Percentiles rank a stretch among this genome's conserved stretches.
These are phyloP conservation scores for Miscanthus lutarioriparius DNA, from an alignment of 176 grass and related monocot genomes.

Conservation along the genomic window DNA sequence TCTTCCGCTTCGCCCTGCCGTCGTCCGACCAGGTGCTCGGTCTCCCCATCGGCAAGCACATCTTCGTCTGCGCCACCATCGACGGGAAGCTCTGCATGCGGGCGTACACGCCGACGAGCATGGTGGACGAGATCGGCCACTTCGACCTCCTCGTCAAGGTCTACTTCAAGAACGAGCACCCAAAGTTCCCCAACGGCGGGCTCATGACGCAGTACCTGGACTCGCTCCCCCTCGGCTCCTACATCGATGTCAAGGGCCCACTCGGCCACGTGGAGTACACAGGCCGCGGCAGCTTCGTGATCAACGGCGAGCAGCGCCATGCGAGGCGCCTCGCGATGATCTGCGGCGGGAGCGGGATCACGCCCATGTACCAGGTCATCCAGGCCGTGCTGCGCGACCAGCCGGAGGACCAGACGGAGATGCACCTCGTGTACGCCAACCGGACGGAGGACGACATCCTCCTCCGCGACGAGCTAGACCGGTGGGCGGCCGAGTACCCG, in stretches of 20 bases:
- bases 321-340: conserved; percentile 73
- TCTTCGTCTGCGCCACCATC: conserved; percentile 78
- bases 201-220: conserved; percentile 90
- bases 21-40: conserved; percentile 66
- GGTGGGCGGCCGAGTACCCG: conserved; percentile 62
- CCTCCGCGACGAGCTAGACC: conserved; percentile 72
- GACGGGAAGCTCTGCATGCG: conserved; percentile 87
- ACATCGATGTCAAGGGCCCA: conserved; percentile 71
- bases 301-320: conserved; percentile 63
- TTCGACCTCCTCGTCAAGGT: conserved; percentile 92
- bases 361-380: conserved; percentile 92
- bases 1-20: conserved; percentile 76
- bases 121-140: conserved; percentile 68
- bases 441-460: conserved; percentile 86
- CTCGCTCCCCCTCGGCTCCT: conserved; percentile 50
- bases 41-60: conserved; percentile 85
- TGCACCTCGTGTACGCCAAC: conserved; percentile 93
- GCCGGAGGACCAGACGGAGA: conserved; percentile 73
- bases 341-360: conserved; percentile 86
- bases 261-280: conserved; percentile 89
- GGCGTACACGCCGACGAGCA: conserved; percentile 78
- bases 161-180: conserved; percentile 88
- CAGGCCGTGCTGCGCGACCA: conserved; percentile 80
- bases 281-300: conserved; percentile 64
- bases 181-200: conserved; percentile 80